Base-by-base conservation (phyloP, 139 green algal genomes). In the Chlamydomonas incerta region DNA sequence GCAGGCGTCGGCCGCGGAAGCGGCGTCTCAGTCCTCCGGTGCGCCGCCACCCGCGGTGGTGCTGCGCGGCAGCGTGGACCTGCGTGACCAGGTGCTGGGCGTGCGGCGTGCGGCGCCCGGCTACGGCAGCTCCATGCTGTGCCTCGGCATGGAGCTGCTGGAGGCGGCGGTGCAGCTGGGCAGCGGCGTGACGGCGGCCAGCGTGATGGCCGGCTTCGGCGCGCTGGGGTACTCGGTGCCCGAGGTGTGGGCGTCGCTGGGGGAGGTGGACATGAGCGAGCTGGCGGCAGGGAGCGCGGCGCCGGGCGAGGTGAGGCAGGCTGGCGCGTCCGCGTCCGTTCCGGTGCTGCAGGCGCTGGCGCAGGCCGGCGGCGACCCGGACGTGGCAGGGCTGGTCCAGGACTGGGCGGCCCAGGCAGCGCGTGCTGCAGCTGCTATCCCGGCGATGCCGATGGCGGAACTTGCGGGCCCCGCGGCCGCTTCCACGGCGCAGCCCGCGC, bases 161-260 rank as follows among this genome's bases (percentile, higher is more conserved):
- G 74, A 60, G 34, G 35, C 58, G 35, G 37, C 28, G 34, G 33
- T 35, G 21, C 3, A 1, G 35, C 13, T 57, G 31, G 58, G 74
- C 34, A 33, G 58, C 37, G 58, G 35, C 21, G 15, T 6, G 26
- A 4, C 60, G 34, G 74, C 41, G 34, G 58, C 28, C 20, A 9
- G 33, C 10, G 31, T 82, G 13, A 66, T 82, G 55, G 74, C 24
- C 57, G 35, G 58, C 1, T 82, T 82, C 67, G 29, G 10, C 29
- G 58, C 35, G 26, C 74, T 82, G 33, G 74, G 74, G 58, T 82
- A 82, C 60, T 33, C 31, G 37, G 58, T 66, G 34, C 57, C 58
- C 57, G 74, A 82, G 58, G 58, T 82, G 35, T 82, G 58, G 58
- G 1, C 10, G 4, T 50, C 41, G 41, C 5, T 50, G 41, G 41